Percentiles rank a stretch among this genome's conserved stretches.
These are phyloP conservation scores for Mycena vitilis DNA, from an alignment of 768 basidiomycete species.

Conservation along the genomic window DNA sequence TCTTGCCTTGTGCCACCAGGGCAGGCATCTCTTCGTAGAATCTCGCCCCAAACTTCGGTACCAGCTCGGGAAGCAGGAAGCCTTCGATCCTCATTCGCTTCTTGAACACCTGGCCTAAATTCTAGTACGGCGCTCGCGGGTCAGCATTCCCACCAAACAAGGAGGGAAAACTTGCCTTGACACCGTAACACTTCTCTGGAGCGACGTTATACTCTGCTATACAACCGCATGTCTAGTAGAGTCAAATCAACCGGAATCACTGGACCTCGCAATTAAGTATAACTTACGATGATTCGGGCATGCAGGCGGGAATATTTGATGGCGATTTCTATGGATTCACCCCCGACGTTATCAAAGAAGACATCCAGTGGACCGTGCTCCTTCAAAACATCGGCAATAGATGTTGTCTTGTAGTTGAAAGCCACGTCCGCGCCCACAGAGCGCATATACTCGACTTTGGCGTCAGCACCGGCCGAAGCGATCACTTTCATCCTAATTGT, in stretches of 20 bases:
- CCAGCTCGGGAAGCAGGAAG: slow-evolving; percentile 42
- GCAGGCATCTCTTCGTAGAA: slow-evolving; percentile 46
- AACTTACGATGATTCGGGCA: slow-evolving; percentile 58
- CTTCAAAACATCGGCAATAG: slow-evolving; percentile 56
- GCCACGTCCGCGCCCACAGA: slow-evolving; percentile 65
- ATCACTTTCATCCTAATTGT: slow-evolving; percentile 62
- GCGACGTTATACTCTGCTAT: slow-evolving; percentile 36
- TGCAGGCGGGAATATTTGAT: slow-evolving; percentile 49
- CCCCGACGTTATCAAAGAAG: slow-evolving; percentile 59
- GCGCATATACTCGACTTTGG: slow-evolving; percentile 67
- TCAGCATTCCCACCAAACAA: too few species aligned
- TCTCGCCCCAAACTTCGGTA: slow-evolving; percentile 40
- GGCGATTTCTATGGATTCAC: slow-evolving; percentile 52
- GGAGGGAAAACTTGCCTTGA: slow-evolving; percentile 25
- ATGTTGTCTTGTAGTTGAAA: slow-evolving; percentile 70
- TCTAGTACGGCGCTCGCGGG: slow-evolving; percentile 16
- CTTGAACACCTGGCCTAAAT: slow-evolving; percentile 42
- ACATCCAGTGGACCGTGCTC: slow-evolving; percentile 61
- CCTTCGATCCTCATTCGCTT: slow-evolving; percentile 45
- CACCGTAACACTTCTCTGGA: slow-evolving; percentile 30
- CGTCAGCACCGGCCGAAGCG: slow-evolving; percentile 69
- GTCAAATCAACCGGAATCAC: too few species aligned
- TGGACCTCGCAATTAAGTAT: too few species aligned
- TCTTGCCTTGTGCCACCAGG: slow-evolving; percentile 37
- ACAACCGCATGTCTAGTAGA: slow-evolving; percentile 35